Evolutionary conservation across 2,329 filamentous ascomycete genomes (phyloP), one percentile per base, ranked within the genome.

Genomic region (Clonostachys sp.): DNA sequence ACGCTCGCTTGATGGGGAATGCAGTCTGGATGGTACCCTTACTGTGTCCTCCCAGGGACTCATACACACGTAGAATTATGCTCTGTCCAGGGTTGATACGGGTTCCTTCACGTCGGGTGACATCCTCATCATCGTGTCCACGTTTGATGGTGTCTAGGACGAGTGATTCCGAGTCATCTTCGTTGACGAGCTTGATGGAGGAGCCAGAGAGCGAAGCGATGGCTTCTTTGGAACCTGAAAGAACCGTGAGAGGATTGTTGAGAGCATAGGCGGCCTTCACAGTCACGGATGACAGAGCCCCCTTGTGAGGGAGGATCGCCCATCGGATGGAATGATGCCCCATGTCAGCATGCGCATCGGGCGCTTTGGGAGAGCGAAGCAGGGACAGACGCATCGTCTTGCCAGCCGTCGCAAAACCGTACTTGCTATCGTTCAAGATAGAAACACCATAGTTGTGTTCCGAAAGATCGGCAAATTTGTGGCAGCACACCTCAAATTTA

Each of bases 401-500:
- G 41, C 92, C 92, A 42, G 80, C 83, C 13, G 91, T 95, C 18
- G 92, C 92, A 62, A 97, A 97, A 16, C 92, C 92, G 62, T 96
- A 97, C 66, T 96, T 96, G 71, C 84, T 89, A 66, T 97, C 91
- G 61, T 97, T 97, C 50, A 97, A 78, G 52, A 97, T 88, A 3
- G 89, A 92, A 8, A 97, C 90, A 53, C 91, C 91, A 58, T 95
- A 96, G 46, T 85, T 86, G 59, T 88, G 77, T 66, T 96, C 91
- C 0, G 87, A 92, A 24, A 96, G 72, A 65, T 96, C 91, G 12
- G 91, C 91, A 74, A 89, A 96, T 63, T 91, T 92, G 73, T 96
- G 91, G 64, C 88, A 92, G 75, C 91, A 96, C 45, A 96, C 91
- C 71, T 96, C 91, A 58, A 96, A 96, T 61, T 96, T 96, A 60